Base-by-base conservation (phyloP, 257 asterid genomes). In the Forsythia suspensa region DNA sequence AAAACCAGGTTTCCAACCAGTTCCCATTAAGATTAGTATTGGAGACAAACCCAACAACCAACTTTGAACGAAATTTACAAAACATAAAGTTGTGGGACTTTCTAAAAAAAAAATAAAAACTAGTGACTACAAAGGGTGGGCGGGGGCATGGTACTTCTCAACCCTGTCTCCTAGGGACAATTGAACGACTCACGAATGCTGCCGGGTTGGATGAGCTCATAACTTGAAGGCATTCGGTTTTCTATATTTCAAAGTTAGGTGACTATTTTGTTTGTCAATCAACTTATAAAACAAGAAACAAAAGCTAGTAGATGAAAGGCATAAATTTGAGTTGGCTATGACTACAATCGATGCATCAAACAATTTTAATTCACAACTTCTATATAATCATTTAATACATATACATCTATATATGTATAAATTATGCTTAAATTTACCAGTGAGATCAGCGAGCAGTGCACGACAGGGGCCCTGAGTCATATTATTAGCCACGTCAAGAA, bases 391-490 rank as follows among this genome's bases (percentile, higher is more conserved):
- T 48, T 20, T 48, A 48, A 48, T 29, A 29, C 34, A 48, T 15
- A 0, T 40, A 48, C 59, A 15, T 48, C 8, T 15, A 13, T 48
- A 48, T 48, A 48, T 29, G 29, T 8, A 20, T 20, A 59, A 59
- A 59, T 59, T 10, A 55, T 18, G 65, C 24, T 4, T 18, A 55
- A 55, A 18, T 55, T 55, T 84, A 92, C 98, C 93, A 0, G 97
- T 94, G 43, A 94, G 90, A 86, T 94, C 97, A 78, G 93, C 97
- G 24, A 94, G 97, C 12, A 94, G 89, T 36, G 98, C 98, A 68
- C 98, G 91, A 59, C 97, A 91, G 21, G 97, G 97, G 9, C 97
- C 98, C 80, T 94, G 97, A 41, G 96, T 94, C 97, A 87, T 86
- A 80, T 94, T 90, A 84, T 90, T 92, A 2, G 98, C 95, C 34